Evolutionary conservation across 345 rosid genomes (phyloP), one percentile per base, ranked within the genome.

Genomic region (Brassica juncea): DNA sequence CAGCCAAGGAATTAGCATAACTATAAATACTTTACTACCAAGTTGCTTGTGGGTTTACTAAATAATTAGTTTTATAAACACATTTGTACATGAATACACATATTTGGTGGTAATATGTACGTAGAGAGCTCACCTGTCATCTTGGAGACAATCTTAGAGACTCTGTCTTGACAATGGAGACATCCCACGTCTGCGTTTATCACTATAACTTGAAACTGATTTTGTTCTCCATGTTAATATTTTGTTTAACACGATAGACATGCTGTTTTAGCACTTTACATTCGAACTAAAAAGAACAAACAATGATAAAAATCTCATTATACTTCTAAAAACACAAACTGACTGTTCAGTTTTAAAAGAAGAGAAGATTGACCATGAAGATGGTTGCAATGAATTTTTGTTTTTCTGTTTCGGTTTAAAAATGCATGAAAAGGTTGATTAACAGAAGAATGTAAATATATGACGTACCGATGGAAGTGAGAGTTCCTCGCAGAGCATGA

Each of bases 141-240:
- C 57, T 65, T 80, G 76, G 80, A 80, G 62, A 80, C 63, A 70
- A 80, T 75, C 68, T 54, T 42, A 21, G 83, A 75, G 55, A 75
- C 73, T 57, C 83, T 70, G 83, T 80, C 76, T 70, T 75, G 80
- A 70, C 83, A 80, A 70, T 3, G 52, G 64, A 55, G 44, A 70
- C 83, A 80, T 80, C 80, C 76, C 16, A 71, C 83, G 31, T 80
- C 80, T 64, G 83, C 80, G 31, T 66, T 30, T 57, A 80, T 75
- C 72, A 21, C 80, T 70, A 80, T 42, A 5, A 80, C 68, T 65
- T 80, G 83, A 80, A 69, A 80, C 83, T 75, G 80, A 55, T 80
- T 64, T 64, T 31, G 5, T 3, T 3, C 54, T 70, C 66, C 52
- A 59, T 0, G 79, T 80, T 80, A 80, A 62, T 79, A 71, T 65